Percentiles rank a stretch among this genome's conserved stretches.
Evolutionary conservation across 176 grass and related monocot species (phyloP).

Genomic region (Guadua angustifolia): DNA sequence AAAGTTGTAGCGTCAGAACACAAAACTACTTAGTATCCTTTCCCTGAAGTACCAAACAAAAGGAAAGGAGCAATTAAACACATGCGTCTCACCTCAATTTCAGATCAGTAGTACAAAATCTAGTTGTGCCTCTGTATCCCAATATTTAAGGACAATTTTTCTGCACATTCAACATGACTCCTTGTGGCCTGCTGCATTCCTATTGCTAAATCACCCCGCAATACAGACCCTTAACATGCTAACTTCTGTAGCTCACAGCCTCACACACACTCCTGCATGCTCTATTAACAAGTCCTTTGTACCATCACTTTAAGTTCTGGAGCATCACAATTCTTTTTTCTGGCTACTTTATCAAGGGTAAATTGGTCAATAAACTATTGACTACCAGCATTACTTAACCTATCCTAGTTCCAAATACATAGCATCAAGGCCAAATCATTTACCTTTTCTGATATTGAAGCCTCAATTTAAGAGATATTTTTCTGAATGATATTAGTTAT

Average conservation of each 20-base stretch:
- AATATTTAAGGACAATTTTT: neutral
- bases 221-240: neutral
- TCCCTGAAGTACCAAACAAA: neutral
- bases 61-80: neutral
- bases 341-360: neutral
- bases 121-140: neutral
- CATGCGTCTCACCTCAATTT: neutral
- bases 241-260: neutral
- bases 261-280: neutral
- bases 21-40: neutral
- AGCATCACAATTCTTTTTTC: neutral
- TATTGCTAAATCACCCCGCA: constrained; percentile 4
- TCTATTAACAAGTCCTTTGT: neutral
- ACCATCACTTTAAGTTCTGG: neutral
- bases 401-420: neutral
- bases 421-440: neutral
- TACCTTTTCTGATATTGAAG: neutral
- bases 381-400: neutral
- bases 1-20: neutral
- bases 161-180: neutral
- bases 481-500: neutral
- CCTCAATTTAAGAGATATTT: neutral
- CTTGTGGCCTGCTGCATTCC: constrained; percentile 5
- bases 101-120: neutral
- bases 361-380: neutral